Evolutionary conservation across 495 filamentous ascomycete species (phyloP).

Genomic region (Neurospora sp.): DNA sequence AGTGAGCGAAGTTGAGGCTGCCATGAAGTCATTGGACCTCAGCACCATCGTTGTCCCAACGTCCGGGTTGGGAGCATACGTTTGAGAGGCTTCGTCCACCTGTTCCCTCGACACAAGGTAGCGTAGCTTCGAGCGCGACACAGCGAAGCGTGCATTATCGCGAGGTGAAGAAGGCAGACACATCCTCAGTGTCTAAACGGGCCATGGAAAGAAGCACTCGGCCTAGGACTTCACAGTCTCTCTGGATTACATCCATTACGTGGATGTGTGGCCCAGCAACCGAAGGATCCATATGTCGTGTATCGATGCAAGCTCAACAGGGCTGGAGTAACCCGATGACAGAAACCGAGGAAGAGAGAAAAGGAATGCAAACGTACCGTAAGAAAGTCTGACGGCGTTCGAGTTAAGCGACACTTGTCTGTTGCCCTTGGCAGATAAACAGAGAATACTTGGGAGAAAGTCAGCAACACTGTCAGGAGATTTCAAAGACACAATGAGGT

Average conservation of each 20-base stretch:
- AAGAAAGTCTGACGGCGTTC: conserved; percentile 1
- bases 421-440: background rate
- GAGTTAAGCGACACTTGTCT: conserved; percentile 3
- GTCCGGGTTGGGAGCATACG: background rate
- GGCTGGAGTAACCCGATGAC: conserved; percentile 6
- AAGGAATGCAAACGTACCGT: conserved; percentile 15
- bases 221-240: background rate
- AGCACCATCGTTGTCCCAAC: background rate
- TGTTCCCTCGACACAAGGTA: background rate
- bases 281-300: conserved; percentile 6
- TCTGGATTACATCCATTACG: conserved; percentile 1
- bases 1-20: conserved; percentile 6
- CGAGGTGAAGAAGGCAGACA: background rate
- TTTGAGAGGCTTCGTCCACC: background rate
- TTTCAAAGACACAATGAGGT: background rate
- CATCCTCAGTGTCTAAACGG: background rate
- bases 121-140: background rate
- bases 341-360: conserved; percentile 4
- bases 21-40: conserved; percentile 5
- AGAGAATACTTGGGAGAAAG: background rate
- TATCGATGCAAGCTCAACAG: conserved; percentile 14
- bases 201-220: background rate
- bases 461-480: background rate
- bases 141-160: background rate
- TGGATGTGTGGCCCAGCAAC: conserved; percentile 3